Percentiles rank a stretch among this genome's conserved stretches.
phyloP scores from a whole-genome alignment of 371 early-diverging fungal genomes.

The Pancytospora philotis region DNA sequence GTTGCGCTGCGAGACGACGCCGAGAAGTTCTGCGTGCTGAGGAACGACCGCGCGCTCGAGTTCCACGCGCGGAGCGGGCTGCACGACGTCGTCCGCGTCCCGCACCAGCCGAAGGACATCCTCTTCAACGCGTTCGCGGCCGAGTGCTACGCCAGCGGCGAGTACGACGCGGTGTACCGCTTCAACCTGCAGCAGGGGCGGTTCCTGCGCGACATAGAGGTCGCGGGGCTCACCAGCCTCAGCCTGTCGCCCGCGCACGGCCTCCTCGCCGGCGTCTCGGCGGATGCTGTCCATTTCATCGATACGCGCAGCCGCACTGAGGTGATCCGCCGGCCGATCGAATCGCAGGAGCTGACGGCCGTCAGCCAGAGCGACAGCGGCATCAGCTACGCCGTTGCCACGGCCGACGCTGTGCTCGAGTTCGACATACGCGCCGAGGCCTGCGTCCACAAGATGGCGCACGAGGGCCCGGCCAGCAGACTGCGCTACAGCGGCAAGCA shows the following conservation, averaged over 20 bases:
- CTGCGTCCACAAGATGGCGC: constrained; percentile 83
- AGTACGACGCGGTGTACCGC: constrained; percentile 72
- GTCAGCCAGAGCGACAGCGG: constrained; percentile 70
- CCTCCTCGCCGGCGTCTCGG: constrained; percentile 74
- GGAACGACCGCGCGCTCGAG: constrained; percentile 80
- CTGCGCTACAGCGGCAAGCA: constrained; percentile 71
- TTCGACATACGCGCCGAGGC: constrained; percentile 78
- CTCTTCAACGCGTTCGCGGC: constrained; percentile 74
- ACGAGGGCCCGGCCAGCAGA: constrained; percentile 80
- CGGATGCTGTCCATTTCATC: constrained; percentile 64
- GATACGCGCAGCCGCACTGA: constrained; percentile 36
- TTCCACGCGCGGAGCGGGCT: constrained; percentile 86
- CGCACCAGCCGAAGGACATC: constrained; percentile 61
- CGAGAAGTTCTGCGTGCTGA: constrained; percentile 81
- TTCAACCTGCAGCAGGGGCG: constrained; percentile 84
- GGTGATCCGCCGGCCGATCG: constrained; percentile 62
- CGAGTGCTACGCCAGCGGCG: constrained; percentile 74
- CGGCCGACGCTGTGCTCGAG: constrained; percentile 70
- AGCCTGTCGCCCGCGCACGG: constrained; percentile 77
- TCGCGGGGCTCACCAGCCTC: constrained; percentile 59
- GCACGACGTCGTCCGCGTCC: constrained; percentile 83
- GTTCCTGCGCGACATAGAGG: constrained; percentile 66
- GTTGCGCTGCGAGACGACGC: constrained; percentile 81
- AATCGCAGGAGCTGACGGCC: constrained; percentile 61
- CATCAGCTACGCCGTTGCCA: constrained; percentile 74